These are phyloP conservation scores for Boletellus deceptivus DNA, from an alignment of 1,284 basidiomycete genomes.

Conservation along the genomic window DNA sequence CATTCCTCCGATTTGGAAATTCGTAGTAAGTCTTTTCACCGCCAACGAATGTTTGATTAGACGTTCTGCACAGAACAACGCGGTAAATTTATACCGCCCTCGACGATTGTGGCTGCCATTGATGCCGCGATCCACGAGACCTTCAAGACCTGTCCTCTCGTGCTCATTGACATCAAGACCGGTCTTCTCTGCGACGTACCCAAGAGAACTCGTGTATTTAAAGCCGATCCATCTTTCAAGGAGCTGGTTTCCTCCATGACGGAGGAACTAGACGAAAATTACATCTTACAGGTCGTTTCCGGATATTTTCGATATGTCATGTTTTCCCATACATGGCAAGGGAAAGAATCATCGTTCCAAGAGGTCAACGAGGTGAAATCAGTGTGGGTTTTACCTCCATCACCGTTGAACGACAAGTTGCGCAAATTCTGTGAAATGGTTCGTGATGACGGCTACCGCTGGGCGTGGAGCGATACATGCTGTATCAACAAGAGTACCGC, in stretches of 20 bases:
- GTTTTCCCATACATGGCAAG: slow-evolving; percentile 23
- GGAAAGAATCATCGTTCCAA: slow-evolving; percentile 19
- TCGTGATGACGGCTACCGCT: slow-evolving; percentile 5
- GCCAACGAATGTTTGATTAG: too few relatives aligned
- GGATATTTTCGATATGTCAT: slow-evolving; percentile 20
- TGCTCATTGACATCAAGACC: slow-evolving; percentile 8
- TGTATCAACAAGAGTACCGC: slow-evolving; percentile 8
- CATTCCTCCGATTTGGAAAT: background rate
- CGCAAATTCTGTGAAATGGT: slow-evolving; percentile 14
- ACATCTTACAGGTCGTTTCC: slow-evolving; percentile 7
- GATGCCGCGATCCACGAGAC: slow-evolving; percentile 5
- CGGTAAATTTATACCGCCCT: background rate
- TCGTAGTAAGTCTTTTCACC: background rate
- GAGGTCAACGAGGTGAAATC: slow-evolving; percentile 10
- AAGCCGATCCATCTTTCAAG: slow-evolving; percentile 6
- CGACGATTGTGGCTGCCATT: background rate
- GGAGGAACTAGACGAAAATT: slow-evolving; percentile 1
- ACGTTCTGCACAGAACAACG: background rate
- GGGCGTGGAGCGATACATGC: slow-evolving; percentile 14
- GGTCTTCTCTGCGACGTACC: slow-evolving; percentile 7
- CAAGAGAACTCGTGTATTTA: slow-evolving; percentile 5
- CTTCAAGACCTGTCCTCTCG: slow-evolving; percentile 1
- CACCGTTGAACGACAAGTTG: slow-evolving; percentile 9
- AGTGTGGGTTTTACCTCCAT: slow-evolving; percentile 9
- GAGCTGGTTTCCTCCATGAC: slow-evolving; percentile 10